Evolutionary conservation across 306 rosid species (phyloP).

Genomic region (Citrullus colocynthis): DNA sequence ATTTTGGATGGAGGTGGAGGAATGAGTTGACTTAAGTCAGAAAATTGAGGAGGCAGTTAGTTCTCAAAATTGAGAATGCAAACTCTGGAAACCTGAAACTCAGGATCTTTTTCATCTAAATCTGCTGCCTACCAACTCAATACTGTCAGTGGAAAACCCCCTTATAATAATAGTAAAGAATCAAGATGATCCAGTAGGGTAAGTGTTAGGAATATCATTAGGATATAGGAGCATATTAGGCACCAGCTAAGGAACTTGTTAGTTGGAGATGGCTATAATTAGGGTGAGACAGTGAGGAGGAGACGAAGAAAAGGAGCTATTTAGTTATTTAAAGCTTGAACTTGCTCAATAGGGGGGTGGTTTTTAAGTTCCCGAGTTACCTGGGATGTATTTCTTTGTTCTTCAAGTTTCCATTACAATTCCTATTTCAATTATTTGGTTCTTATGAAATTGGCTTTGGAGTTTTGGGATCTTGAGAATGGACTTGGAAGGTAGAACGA

Average conservation of each 20-base stretch:
- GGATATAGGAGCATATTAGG: not conserved
- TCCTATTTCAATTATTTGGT: not conserved
- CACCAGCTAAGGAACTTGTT: not conserved
- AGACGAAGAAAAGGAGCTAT: not conserved
- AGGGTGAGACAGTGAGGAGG: not conserved
- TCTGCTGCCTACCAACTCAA: no score
- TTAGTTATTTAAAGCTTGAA: not conserved
- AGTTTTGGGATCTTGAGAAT: not conserved
- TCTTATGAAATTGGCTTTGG: not conserved
- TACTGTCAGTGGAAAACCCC: no score
- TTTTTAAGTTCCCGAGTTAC: not conserved
- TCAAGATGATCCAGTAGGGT: no score
- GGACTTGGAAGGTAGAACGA: not conserved
- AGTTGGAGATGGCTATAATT: not conserved
- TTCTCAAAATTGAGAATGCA: not conserved
- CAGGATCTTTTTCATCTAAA: no score
- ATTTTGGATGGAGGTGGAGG: not conserved
- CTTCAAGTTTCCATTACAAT: not conserved
- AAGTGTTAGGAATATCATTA: not conserved
- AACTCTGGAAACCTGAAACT: no score
- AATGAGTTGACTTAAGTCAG: not conserved
- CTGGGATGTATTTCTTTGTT: not conserved
- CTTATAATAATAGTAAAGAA: no score
- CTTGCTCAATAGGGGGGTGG: not conserved
- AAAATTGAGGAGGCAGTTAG: not conserved